These are phyloP conservation scores for Vitis hybrid DNA, from an alignment of 177 flowering plant species.

Conservation along the genomic window DNA sequence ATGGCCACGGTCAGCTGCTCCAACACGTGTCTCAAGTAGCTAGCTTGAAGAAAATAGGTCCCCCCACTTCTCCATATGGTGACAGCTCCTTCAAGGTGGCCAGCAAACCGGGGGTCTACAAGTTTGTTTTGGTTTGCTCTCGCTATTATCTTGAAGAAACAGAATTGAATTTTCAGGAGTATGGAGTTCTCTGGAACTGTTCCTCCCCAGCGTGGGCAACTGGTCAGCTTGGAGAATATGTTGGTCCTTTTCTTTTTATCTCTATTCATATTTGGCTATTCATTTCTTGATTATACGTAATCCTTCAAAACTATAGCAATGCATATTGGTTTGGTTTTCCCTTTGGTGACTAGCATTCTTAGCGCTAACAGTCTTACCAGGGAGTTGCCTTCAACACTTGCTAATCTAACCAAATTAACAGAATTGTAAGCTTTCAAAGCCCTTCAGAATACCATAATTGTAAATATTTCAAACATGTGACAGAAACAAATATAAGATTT, in stretches of 20 bases:
- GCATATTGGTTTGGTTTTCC: not conserved
- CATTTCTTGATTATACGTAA: too few relatives aligned
- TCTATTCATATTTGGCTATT: too few relatives aligned
- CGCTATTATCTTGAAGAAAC: not conserved
- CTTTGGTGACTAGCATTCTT: constrained; percentile 2
- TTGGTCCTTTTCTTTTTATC: not conserved
- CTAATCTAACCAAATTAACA: constrained; percentile 23
- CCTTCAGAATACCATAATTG: too few relatives aligned
- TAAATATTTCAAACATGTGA: too few relatives aligned
- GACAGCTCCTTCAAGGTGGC: too few relatives aligned
- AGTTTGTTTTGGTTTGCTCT: not conserved
- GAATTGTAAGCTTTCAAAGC: constrained; percentile 27
- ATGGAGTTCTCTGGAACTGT: constrained; percentile 24
- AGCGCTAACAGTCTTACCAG: constrained; percentile 32
- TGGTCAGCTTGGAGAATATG: constrained; percentile 19
- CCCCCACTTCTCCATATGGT: too few relatives aligned
- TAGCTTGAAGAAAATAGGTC: too few relatives aligned
- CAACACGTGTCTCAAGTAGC: too few relatives aligned
- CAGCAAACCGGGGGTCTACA: too few relatives aligned
- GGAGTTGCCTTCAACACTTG: constrained; percentile 24
- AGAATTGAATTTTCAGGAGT: not conserved
- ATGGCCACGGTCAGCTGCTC: too few relatives aligned
- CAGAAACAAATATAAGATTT: not conserved
- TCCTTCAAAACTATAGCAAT: not conserved
- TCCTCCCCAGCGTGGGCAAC: constrained; percentile 27